Evolutionary conservation across 129 eudicot genomes (phyloP).

Genomic region (Silybum marianum): DNA sequence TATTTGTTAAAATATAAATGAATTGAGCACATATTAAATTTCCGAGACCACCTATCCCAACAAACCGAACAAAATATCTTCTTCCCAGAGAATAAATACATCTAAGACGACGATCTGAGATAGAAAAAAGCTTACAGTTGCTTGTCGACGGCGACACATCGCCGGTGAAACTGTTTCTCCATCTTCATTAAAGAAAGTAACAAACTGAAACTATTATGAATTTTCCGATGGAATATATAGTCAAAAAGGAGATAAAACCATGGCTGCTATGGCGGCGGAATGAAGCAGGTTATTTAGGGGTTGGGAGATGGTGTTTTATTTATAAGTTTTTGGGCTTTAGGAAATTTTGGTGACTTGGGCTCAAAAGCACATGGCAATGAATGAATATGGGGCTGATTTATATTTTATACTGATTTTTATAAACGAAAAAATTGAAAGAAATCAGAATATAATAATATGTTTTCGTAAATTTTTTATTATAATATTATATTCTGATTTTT

Average conservation of each 20-base stretch:
- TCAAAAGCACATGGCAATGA: not conserved
- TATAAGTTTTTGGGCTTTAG: not conserved
- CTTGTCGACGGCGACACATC: not conserved
- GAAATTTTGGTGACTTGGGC: not conserved
- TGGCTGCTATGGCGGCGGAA: not conserved
- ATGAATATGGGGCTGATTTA: no score
- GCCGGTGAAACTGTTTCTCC: not conserved
- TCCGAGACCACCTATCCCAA: constrained; percentile 1
- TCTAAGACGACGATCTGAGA: not conserved
- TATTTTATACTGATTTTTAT: not conserved
- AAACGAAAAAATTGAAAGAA: no score
- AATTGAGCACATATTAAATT: not conserved
- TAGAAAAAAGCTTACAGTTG: not conserved
- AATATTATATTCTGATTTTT: no score
- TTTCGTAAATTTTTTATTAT: no score
- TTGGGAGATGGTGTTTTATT: not conserved
- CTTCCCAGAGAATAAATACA: not conserved
- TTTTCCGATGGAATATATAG: not conserved
- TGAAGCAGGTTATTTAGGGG: not conserved
- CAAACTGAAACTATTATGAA: not conserved
- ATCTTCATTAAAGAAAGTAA: not conserved
- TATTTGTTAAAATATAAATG: not conserved
- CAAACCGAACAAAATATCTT: not conserved
- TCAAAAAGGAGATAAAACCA: not conserved
- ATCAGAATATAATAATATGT: no score